Evolutionary conservation across 2,329 filamentous ascomycete species (phyloP), one percentile per base, ranked within the genome.

Genomic region (Trichoderma sp.): DNA sequence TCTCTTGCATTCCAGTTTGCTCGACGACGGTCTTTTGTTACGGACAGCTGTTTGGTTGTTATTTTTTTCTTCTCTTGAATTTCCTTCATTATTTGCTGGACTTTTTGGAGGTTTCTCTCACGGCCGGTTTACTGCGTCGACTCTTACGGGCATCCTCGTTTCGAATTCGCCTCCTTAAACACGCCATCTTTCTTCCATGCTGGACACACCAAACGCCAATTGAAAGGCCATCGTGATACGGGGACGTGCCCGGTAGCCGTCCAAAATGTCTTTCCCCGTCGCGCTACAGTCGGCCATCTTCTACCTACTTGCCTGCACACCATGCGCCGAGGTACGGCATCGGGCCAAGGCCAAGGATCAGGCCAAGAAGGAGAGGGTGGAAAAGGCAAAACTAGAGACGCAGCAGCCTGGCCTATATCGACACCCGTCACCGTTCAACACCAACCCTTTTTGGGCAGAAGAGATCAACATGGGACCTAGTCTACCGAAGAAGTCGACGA

Each of bases 361-460:
- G 82, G 93, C 94, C 67, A 91, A 91, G 81, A 89, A 89, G 80
- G 91, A 93, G 77, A 89, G 92, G 75, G 87, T 90, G 79, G 90
- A 93, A 78, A 92, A 93, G 82, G 88, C 89, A 63, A 90, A 87
- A 76, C 84, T 92, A 75, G 90, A 93, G 79, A 89, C 89, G 73
- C 91, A 95, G 78, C 91, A 95, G 82, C 94, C 94, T 0, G 91
- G 90, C 56, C 84, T 91, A 12, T 97, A 97, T 83, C 89, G 91
- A 68, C 95, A 98, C 80, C 95, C 93, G 2, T 91, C 91, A 62
- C 94, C 95, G 1, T 97, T 95, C 80, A 93, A 92, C 80, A 97
- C 95, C 33, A 98, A 98, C 80, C 92, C 93, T 14, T 94, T 94
- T 84, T 98, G 95, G 95, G 87, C 89, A 38, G 93, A 97, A 81